Conservation (phyloP, 768 basidiomycete species). For the Hygrophoropsis aurantiaca region DNA sequence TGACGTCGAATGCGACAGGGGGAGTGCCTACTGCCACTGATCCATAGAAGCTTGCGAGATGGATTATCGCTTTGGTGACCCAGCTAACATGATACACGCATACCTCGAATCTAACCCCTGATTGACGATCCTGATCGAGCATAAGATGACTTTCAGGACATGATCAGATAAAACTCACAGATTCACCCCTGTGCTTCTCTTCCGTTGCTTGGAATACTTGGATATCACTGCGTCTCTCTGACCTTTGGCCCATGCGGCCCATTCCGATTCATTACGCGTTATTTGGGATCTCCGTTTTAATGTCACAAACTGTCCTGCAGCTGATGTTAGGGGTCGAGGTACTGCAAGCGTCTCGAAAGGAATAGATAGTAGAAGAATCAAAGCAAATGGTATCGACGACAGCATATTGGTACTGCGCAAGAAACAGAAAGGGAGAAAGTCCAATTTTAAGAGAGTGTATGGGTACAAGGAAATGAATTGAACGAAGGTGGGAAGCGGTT, state of each 20-base stretch:
- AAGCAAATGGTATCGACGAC: constrained; percentile 4
- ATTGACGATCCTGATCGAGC: constrained; percentile 65
- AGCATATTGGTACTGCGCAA: constrained; percentile 12
- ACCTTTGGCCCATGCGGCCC: constrained; percentile 40
- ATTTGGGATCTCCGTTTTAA: constrained; percentile 14
- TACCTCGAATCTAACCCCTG: constrained; percentile 67
- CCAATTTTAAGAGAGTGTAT: constrained; percentile 7
- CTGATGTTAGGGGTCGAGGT: constrained; percentile 5
- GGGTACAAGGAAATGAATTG: constrained; percentile 1
- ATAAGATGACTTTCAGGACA: constrained; percentile 7
- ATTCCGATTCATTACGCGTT: constrained; percentile 16
- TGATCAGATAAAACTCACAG: constrained; percentile 30
- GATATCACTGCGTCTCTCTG: constrained; percentile 41
- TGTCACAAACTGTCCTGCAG: constrained; percentile 21
- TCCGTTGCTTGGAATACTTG: constrained; percentile 43
- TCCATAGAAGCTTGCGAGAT: constrained; percentile 30
- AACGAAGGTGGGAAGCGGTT: constrained; percentile 4
- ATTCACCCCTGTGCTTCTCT: constrained; percentile 47
- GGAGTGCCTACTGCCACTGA: constrained; percentile 45
- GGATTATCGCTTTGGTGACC: constrained; percentile 1
- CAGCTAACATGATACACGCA: constrained; percentile 3
- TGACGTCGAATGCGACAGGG: constrained; percentile 42
- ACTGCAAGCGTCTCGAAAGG: constrained; percentile 10
- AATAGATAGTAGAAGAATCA: constrained; percentile 11
- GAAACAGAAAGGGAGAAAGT: background rate